Evolutionary conservation across 2,329 filamentous ascomycete species (phyloP).

Genomic region (Colletotrichum phormii): DNA sequence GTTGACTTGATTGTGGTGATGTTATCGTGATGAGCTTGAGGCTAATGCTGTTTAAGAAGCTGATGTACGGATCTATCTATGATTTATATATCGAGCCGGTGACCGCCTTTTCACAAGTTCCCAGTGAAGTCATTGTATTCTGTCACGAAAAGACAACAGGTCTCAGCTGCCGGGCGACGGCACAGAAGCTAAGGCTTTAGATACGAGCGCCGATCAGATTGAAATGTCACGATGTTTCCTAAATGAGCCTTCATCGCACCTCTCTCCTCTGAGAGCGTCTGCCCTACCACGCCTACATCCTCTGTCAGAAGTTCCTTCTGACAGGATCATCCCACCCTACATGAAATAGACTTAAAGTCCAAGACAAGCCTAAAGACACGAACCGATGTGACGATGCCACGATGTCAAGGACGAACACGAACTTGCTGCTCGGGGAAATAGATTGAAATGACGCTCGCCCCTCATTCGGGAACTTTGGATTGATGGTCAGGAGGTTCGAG

Average conservation of each 20-base stretch:
- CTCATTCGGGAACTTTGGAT: not conserved
- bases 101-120: not conserved
- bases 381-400: constrained; percentile 1
- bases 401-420: constrained; percentile 12
- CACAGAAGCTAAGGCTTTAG: not conserved
- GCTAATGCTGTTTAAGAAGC: not conserved
- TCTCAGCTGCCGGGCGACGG: not conserved
- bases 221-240: constrained; percentile 1
- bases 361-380: not conserved
- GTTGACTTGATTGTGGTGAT: not conserved
- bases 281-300: too few relatives aligned
- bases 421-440: not conserved
- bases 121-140: not conserved
- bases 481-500: constrained; percentile 2
- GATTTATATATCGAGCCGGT: not conserved
- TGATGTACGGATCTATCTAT: not conserved
- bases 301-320: too few relatives aligned
- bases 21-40: not conserved
- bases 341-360: not conserved
- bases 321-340: not conserved
- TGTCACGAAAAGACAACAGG: not conserved
- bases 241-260: not conserved
- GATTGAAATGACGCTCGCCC: not conserved
- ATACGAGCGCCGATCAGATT: constrained; percentile 19
- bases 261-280: too few relatives aligned